A percentile compares a stretch with the other conserved stretches of the same genome.
Evolutionary conservation across 306 rosid genomes (phyloP).

Genomic region (Cicer judaicum): DNA sequence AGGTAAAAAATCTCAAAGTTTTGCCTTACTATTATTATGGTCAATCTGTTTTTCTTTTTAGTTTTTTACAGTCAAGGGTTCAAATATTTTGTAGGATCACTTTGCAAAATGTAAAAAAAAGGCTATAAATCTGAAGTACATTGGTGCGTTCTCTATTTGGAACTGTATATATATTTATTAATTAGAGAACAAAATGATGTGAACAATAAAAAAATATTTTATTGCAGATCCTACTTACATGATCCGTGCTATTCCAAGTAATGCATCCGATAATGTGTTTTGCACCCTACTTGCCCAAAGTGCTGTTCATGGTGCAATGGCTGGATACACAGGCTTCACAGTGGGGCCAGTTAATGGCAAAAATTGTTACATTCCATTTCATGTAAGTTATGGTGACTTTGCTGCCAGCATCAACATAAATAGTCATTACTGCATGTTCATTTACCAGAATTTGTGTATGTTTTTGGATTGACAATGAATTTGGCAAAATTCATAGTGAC

Average conservation of each 20-base stretch:
- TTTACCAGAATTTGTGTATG: too few relatives aligned
- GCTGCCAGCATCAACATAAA: not conserved
- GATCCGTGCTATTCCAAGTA: conserved; percentile 79
- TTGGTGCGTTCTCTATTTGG: conserved; percentile 52
- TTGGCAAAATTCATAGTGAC: too few relatives aligned
- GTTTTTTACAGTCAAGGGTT: not conserved
- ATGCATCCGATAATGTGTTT: conserved; percentile 70
- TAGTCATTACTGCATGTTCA: too few relatives aligned
- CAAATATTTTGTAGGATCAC: conserved; percentile 60
- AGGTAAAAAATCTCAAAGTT: conserved; percentile 48
- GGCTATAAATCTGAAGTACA: conserved; percentile 66
- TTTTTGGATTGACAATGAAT: too few relatives aligned
- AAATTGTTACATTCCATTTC: conserved; percentile 73
- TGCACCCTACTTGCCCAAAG: conserved; percentile 81
- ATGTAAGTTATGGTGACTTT: conserved; percentile 51
- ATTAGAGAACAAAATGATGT: conserved; percentile 1
- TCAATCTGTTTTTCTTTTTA: not conserved
- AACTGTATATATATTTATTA: not conserved
- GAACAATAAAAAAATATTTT: conserved; percentile 11
- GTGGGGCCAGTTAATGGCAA: conserved; percentile 70
- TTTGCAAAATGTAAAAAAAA: conserved; percentile 52
- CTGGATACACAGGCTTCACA: conserved; percentile 76
- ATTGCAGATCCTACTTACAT: conserved; percentile 78
- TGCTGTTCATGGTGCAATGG: conserved; percentile 80
- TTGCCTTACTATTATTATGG: not conserved